These are phyloP conservation scores for Saxophila tyrrhenica DNA, from an alignment of 495 filamentous ascomycete genomes.

Conservation along the genomic window DNA sequence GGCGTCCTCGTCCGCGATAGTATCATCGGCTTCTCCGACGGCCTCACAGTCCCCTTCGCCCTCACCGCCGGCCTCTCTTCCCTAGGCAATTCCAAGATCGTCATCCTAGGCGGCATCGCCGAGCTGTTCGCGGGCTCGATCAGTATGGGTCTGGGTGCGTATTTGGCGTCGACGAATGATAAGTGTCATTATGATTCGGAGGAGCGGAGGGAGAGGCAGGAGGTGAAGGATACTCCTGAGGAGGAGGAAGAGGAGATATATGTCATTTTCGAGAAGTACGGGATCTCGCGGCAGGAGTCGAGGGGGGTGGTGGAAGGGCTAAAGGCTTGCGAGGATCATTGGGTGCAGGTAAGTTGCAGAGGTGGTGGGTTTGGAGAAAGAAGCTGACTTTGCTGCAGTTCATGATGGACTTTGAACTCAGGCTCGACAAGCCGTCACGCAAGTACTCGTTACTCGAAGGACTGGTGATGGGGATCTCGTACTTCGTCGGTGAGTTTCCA, in stretches of 20 bases:
- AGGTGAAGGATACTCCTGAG: slow-evolving; percentile 31
- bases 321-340: slow-evolving; percentile 30
- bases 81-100: slow-evolving; percentile 48
- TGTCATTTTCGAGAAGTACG: slow-evolving; percentile 33
- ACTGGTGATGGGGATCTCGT: slow-evolving; percentile 40
- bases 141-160: slow-evolving; percentile 61
- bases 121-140: slow-evolving; percentile 58
- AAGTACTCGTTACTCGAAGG: slow-evolving; percentile 38
- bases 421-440: slow-evolving; percentile 34
- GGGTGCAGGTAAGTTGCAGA: slow-evolving; percentile 30
- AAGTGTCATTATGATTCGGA: slow-evolving; percentile 37
- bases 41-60: slow-evolving; percentile 51
- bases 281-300: slow-evolving; percentile 25
- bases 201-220: slow-evolving; percentile 32
- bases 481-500: slow-evolving; percentile 37
- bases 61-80: slow-evolving; percentile 39
- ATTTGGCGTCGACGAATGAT: slow-evolving; percentile 41
- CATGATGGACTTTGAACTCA: slow-evolving; percentile 45
- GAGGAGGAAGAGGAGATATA: slow-evolving; percentile 27
- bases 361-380: neutral
- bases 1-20: slow-evolving; percentile 16
- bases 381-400: slow-evolving; percentile 23
- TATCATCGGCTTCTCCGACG: slow-evolving; percentile 42
- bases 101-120: slow-evolving; percentile 56
- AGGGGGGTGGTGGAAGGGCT: slow-evolving; percentile 33